phyloP scores from a whole-genome alignment of 192 early-diverging fungal genomes.

The Entomortierella parvispora region DNA sequence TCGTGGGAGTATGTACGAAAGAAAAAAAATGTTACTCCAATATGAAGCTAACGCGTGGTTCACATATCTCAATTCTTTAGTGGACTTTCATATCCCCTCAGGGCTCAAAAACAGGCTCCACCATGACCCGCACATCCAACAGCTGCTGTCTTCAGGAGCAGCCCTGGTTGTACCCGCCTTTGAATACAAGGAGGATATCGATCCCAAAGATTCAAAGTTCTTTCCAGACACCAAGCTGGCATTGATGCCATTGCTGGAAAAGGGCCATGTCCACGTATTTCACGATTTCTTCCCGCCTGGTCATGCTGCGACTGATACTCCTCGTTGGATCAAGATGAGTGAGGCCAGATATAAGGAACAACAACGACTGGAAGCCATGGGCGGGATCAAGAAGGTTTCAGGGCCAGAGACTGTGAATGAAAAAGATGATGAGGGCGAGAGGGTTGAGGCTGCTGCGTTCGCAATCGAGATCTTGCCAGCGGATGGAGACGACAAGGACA shows the following conservation, averaged over 20 bases:
- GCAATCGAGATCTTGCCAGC: background rate
- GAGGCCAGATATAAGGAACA: background rate
- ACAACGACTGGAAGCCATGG: background rate
- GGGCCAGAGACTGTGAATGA: slow-evolving; percentile 10
- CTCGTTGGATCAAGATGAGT: slow-evolving; percentile 51
- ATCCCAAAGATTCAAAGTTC: slow-evolving; percentile 59
- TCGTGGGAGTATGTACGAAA: too few species aligned
- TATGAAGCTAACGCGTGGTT: too few species aligned
- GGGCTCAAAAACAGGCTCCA: slow-evolving; percentile 57
- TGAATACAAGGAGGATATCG: slow-evolving; percentile 60
- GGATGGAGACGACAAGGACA: too few species aligned
- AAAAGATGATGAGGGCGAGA: background rate
- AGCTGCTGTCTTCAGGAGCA: slow-evolving; percentile 56
- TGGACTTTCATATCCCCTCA: slow-evolving; percentile 68
- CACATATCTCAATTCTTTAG: background rate
- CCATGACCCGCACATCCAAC: slow-evolving; percentile 52
- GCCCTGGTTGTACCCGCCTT: slow-evolving; percentile 70
- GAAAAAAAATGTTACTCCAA: background rate
- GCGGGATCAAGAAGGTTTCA: background rate
- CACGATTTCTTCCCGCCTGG: slow-evolving; percentile 63
- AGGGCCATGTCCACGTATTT: slow-evolving; percentile 65
- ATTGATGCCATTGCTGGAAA: slow-evolving; percentile 52
- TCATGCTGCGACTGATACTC: slow-evolving; percentile 67
- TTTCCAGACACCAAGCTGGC: slow-evolving; percentile 64
- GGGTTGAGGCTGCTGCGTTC: background rate